Evolutionary conservation across 805 yeast genomes (phyloP).

Genomic region (Wickerhamiella brachini): DNA sequence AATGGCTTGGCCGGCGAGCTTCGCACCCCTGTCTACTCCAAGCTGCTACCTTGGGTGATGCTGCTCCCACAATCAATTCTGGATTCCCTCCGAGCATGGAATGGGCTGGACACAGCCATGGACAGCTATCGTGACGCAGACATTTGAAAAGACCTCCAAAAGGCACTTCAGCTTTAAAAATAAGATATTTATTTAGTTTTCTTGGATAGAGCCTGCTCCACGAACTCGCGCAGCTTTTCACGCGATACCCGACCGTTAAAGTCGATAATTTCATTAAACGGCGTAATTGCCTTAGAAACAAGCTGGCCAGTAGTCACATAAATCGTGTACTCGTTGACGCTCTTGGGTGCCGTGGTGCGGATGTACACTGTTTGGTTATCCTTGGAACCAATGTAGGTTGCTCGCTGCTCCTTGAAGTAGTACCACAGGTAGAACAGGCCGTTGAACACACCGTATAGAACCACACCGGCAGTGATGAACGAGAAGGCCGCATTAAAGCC

Average conservation of each 20-base stretch:
- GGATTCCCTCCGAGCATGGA: slow-evolving; percentile 34
- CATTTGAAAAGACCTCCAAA: neutral
- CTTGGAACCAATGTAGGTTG: slow-evolving; percentile 12
- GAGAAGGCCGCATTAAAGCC: slow-evolving; percentile 8
- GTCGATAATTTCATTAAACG: slow-evolving; percentile 10
- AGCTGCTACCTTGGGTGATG: slow-evolving; percentile 46
- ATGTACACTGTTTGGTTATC: slow-evolving; percentile 9
- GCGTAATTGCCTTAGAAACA: neutral
- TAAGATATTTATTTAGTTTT: neutral
- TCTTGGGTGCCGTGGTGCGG: slow-evolving; percentile 6
- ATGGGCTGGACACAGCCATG: slow-evolving; percentile 44
- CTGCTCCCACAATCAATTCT: slow-evolving; percentile 55
- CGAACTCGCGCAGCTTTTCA: slow-evolving; percentile 4
- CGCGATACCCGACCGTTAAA: slow-evolving; percentile 8
- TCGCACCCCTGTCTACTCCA: slow-evolving; percentile 53
- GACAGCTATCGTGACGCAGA: neutral
- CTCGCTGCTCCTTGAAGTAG: slow-evolving; percentile 9
- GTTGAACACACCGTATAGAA: slow-evolving; percentile 7
- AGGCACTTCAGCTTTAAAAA: too few species aligned
- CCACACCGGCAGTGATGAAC: slow-evolving; percentile 9
- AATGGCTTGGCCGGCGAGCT: slow-evolving; percentile 40
- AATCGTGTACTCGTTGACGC: slow-evolving; percentile 5
- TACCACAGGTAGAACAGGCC: slow-evolving; percentile 9
- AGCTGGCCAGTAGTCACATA: neutral
- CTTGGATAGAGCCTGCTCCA: neutral